Evolutionary conservation across 2,329 filamentous ascomycete genomes (phyloP).

Genomic region (Aureobasidium lini): DNA sequence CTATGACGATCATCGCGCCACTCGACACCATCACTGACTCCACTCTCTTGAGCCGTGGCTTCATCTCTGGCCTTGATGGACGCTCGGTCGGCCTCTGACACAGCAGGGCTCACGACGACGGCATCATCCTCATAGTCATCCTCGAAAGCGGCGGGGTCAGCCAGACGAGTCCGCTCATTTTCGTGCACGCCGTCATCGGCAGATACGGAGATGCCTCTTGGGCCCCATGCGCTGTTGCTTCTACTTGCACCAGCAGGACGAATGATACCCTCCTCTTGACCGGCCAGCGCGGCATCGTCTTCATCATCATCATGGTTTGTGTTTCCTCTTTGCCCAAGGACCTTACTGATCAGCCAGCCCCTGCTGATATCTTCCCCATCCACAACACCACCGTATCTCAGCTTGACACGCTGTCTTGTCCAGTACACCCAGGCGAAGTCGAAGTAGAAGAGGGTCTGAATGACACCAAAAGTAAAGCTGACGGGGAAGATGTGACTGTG

Average conservation of each 20-base stretch:
- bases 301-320: constrained; percentile 34
- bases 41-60: neutral
- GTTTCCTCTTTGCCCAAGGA: constrained; percentile 54
- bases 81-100: neutral
- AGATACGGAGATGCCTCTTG: constrained; percentile 51
- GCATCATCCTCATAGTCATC: constrained; percentile 13
- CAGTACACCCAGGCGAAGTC: constrained; percentile 99
- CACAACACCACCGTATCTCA: constrained; percentile 77
- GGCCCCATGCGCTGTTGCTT: constrained; percentile 40
- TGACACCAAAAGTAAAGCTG: constrained; percentile 74
- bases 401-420: constrained; percentile 85
- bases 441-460: constrained; percentile 83
- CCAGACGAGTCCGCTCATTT: constrained; percentile 16
- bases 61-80: constrained; percentile 5
- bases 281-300: constrained; percentile 48
- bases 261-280: constrained; percentile 25
- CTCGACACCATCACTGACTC: constrained; percentile 11
- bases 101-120: constrained; percentile 7
- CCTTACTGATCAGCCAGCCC: constrained; percentile 73
- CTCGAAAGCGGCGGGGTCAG: constrained; percentile 13
- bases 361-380: constrained; percentile 82
- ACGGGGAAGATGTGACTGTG: constrained; percentile 52
- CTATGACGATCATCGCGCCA: constrained; percentile 11
- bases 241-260: constrained; percentile 27
- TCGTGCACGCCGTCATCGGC: constrained; percentile 47